Base-by-base conservation (phyloP, 163 green algal genomes). In the Trebouxia gelatinosa region DNA sequence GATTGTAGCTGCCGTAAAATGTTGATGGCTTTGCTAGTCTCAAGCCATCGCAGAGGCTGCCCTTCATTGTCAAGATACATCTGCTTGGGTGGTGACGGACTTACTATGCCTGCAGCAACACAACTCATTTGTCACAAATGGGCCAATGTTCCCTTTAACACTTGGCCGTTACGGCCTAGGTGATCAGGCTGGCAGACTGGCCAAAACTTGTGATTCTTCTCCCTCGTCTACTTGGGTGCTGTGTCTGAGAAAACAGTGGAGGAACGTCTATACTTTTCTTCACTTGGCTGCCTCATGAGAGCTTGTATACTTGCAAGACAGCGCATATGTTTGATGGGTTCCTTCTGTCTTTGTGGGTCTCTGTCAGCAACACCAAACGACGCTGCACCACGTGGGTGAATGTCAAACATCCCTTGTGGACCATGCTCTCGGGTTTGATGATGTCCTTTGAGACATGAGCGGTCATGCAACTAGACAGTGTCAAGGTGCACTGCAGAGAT, bases 1-100 rank as follows among this genome's bases (percentile, higher is more conserved):
- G 64, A 34, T 29, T 72, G 35, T 34, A 72, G 64, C 64, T 51
- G 50, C 21, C 64, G 64, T 5, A 72, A 37, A 2, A 72, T 72
- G 4, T 31, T 11, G 3, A 72, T 51, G 64, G 64, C 64, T 43
- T 29, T 72, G 64, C 37, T 43, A 51, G 64, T 72, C 21, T 21
- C n/a, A 3, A 72, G 35, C 64, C 64, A 72, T 19, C 64, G 50
- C 1, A 72, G n/a, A 37, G 64, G 64, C 35, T 72, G 64, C 19
- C 64, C 64, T 9, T 72, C 64, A 72, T 37, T 72, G 37, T 72
- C 64, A 35, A 72, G 23, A 51, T 72, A 37, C 64, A 72, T 72
- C 13, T 72, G 35, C 16, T 43, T 35, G 19, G 64, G 64, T 34
- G 64, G 64, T 5, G 50, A 28, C 32, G 64, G 64, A 48, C 64